These are phyloP conservation scores for Leptographium flavum DNA, from an alignment of 2,329 filamentous ascomycete genomes.

Conservation along the genomic window DNA sequence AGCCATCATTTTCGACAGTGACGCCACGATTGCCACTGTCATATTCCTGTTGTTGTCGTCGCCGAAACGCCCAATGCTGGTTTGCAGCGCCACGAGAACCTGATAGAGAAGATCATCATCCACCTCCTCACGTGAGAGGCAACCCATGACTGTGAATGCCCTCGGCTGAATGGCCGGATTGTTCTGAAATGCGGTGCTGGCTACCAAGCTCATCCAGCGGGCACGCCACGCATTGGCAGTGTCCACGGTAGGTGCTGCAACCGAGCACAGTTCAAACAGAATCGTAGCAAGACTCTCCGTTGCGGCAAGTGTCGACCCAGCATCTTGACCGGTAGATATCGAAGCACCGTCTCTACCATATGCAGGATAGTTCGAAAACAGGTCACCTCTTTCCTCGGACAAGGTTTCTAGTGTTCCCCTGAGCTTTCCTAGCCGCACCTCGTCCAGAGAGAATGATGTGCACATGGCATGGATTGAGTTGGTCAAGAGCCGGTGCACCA, in stretches of 20 bases:
- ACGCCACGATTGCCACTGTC: slow-evolving; percentile 53
- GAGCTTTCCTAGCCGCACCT: slow-evolving; percentile 40
- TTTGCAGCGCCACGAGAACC: slow-evolving; percentile 52
- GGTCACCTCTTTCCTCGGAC: slow-evolving; percentile 43
- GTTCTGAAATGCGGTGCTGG: slow-evolving; percentile 59
- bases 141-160: slow-evolving; percentile 59
- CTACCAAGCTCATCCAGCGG: slow-evolving; percentile 59
- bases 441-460: slow-evolving; percentile 49
- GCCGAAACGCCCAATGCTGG: slow-evolving; percentile 48
- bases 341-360: slow-evolving; percentile 38
- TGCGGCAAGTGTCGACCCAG: slow-evolving; percentile 33
- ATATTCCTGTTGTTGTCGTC: slow-evolving; percentile 44
- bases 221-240: slow-evolving; percentile 56
- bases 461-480: slow-evolving; percentile 56
- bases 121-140: slow-evolving; percentile 54
- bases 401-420: slow-evolving; percentile 41
- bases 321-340: slow-evolving; percentile 38
- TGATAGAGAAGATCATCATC: slow-evolving; percentile 60
- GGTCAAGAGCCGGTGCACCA: slow-evolving; percentile 49
- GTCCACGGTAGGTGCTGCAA: slow-evolving; percentile 50
- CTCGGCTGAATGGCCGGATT: slow-evolving; percentile 57
- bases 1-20: slow-evolving; percentile 56
- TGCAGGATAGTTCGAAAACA: slow-evolving; percentile 34
- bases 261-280: slow-evolving; percentile 47
- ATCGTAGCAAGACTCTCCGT: slow-evolving; percentile 48